Percentiles rank a stretch among this genome's conserved stretches.
phyloP scores from a whole-genome alignment of 176 grass and related monocot species.

The Oropetium thomaeum region DNA sequence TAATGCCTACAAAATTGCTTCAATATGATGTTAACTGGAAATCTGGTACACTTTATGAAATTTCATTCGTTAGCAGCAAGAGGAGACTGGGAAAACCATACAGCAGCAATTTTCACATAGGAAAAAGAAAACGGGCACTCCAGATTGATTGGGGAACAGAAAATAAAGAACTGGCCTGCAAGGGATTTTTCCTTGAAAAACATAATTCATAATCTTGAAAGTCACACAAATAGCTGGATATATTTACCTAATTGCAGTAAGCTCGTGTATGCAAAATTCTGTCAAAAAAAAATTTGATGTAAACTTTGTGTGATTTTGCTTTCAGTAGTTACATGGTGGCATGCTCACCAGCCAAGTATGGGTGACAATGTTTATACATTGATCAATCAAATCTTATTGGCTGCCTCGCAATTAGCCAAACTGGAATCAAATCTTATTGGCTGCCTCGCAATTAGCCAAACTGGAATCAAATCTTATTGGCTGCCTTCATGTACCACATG shows the following conservation, averaged over 20 bases:
- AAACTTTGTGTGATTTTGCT: constrained; percentile 5
- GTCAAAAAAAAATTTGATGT: constrained; percentile 5
- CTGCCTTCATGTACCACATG: too few species aligned
- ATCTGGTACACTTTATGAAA: not conserved
- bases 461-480: too few species aligned
- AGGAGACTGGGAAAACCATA: not conserved
- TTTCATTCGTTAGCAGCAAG: not conserved
- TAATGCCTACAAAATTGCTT: not conserved
- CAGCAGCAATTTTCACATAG: not conserved
- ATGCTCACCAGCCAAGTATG: not conserved
- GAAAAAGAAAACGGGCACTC: not conserved
- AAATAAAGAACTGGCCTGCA: not conserved
- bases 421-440: not conserved
- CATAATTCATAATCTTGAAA: not conserved
- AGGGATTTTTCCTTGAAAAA: not conserved
- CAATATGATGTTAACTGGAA: not conserved
- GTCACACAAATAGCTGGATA: not conserved
- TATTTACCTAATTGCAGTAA: not conserved
- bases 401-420: constrained; percentile 12
- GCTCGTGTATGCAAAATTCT: not conserved
- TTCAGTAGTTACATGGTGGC: constrained; percentile 4
- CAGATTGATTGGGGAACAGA: not conserved
- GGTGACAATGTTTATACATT: not conserved
- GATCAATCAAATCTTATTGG: constrained; percentile 3
- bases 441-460: constrained; percentile 6